A percentile compares a stretch with the other conserved stretches of the same genome.
Evolutionary conservation across 2,329 filamentous ascomycete genomes (phyloP).

Genomic region (Cladosporium austrohemisphaericum): DNA sequence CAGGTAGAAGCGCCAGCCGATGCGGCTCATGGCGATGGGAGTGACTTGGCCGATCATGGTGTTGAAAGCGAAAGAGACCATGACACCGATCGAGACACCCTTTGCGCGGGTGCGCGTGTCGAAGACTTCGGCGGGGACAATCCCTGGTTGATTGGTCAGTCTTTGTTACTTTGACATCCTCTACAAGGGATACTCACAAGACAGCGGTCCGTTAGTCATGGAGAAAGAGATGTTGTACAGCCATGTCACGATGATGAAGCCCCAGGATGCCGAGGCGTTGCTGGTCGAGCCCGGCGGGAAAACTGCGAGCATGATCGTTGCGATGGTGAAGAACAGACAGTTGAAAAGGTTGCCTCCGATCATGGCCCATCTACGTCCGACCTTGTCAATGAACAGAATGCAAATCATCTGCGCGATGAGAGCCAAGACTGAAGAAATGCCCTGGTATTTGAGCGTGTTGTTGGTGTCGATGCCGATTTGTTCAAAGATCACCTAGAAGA

Average conservation of each 20-base stretch:
- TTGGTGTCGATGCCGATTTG: conserved; percentile 65
- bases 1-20: conserved; percentile 57
- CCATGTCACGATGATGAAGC: conserved; percentile 75
- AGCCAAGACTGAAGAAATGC: conserved; percentile 68
- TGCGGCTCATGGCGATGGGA: conserved; percentile 53
- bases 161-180: neutral
- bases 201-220: conserved; percentile 65
- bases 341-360: conserved; percentile 71
- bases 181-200: conserved; percentile 36
- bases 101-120: conserved; percentile 72
- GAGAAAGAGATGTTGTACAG: conserved; percentile 76
- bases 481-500: conserved; percentile 50
- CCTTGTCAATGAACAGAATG: conserved; percentile 64
- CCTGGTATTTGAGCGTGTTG: conserved; percentile 70
- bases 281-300: conserved; percentile 57
- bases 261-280: conserved; percentile 58
- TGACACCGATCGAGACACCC: conserved; percentile 70
- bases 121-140: conserved; percentile 49
- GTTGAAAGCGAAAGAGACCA: conserved; percentile 69
- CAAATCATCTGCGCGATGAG: conserved; percentile 65
- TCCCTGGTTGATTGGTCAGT: conserved; percentile 7
- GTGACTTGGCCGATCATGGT: conserved; percentile 71
- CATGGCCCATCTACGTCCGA: conserved; percentile 68
- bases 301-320: conserved; percentile 52
- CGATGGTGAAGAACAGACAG: conserved; percentile 68